Evolutionary conservation across 164 flowering plant genomes (phyloP).

Genomic region (Tetrastigma voinierianum): DNA sequence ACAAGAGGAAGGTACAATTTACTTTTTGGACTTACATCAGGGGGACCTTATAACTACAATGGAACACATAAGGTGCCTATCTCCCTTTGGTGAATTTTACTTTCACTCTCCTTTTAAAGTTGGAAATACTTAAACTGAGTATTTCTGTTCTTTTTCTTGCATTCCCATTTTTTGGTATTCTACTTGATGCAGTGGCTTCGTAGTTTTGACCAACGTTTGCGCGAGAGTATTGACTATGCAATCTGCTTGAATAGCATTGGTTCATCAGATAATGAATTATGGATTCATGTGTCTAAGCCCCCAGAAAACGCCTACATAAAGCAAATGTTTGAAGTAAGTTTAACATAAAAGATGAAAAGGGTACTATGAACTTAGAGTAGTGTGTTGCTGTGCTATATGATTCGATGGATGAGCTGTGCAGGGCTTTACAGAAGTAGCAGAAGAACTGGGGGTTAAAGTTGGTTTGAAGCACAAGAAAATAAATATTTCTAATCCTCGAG

Average conservation of each 20-base stretch:
- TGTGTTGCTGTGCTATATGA: slow-evolving; percentile 8
- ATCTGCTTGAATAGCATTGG: slow-evolving; percentile 96
- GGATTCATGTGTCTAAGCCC: slow-evolving; percentile 96
- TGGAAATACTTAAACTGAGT: background rate
- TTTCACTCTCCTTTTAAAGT: background rate
- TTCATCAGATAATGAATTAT: slow-evolving; percentile 62
- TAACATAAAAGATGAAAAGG: background rate
- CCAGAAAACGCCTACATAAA: slow-evolving; percentile 94
- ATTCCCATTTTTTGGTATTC: slow-evolving; percentile 1
- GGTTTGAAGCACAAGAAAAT: slow-evolving; percentile 96
- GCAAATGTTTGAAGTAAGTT: slow-evolving; percentile 80
- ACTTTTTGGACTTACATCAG: slow-evolving; percentile 91
- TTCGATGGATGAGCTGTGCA: slow-evolving; percentile 30
- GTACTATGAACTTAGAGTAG: background rate
- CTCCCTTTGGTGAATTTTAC: background rate
- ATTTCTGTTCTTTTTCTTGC: background rate
- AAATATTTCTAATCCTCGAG: slow-evolving; percentile 93
- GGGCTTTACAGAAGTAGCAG: slow-evolving; percentile 75
- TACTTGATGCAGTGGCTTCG: slow-evolving; percentile 74
- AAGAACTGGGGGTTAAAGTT: slow-evolving; percentile 72
- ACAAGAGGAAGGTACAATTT: slow-evolving; percentile 95
- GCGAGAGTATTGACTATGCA: slow-evolving; percentile 96
- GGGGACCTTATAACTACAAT: slow-evolving; percentile 97
- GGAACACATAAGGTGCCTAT: slow-evolving; percentile 83
- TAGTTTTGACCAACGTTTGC: slow-evolving; percentile 88